phyloP scores from a whole-genome alignment of 1,284 basidiomycete genomes.

The Heterobasidion annosum region DNA sequence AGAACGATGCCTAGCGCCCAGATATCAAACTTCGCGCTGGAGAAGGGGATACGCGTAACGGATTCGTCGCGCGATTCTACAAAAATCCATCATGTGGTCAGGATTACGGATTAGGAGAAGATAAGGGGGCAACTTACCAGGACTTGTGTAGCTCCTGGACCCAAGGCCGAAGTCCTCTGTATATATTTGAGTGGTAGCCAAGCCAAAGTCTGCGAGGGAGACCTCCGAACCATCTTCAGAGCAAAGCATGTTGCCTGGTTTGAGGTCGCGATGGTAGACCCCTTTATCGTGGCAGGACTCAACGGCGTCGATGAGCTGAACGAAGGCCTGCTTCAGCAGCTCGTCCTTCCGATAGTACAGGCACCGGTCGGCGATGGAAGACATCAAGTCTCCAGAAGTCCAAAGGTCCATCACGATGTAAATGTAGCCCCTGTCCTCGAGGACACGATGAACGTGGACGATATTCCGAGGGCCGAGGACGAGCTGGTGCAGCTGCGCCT shows the following conservation, averaged over 20 bases:
- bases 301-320: conserved; percentile 57
- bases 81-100: too few relatives aligned
- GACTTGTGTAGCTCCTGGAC: conserved; percentile 55
- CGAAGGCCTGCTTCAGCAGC: conserved; percentile 41
- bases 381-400: conserved; percentile 55
- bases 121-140: conserved; percentile 26
- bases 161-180: conserved; percentile 40
- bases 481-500: conserved; percentile 36
- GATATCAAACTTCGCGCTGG: conserved; percentile 72
- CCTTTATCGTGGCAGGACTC: conserved; percentile 49
- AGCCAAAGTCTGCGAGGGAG: conserved; percentile 34
- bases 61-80: conserved; percentile 21
- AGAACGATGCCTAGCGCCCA: conserved; percentile 65
- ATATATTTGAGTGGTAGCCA: conserved; percentile 45
- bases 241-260: neutral
- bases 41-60: conserved; percentile 36
- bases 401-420: conserved; percentile 61
- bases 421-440: conserved; percentile 38
- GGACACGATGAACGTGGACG: conserved; percentile 47
- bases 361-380: conserved; percentile 44
- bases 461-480: conserved; percentile 51
- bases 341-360: conserved; percentile 40
- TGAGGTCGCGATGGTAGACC: conserved; percentile 45
- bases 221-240: neutral
- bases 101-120: neutral